Evolutionary conservation across 108 stramenopile species (phyloP).

Genomic region (Craspedostauros australis): DNA sequence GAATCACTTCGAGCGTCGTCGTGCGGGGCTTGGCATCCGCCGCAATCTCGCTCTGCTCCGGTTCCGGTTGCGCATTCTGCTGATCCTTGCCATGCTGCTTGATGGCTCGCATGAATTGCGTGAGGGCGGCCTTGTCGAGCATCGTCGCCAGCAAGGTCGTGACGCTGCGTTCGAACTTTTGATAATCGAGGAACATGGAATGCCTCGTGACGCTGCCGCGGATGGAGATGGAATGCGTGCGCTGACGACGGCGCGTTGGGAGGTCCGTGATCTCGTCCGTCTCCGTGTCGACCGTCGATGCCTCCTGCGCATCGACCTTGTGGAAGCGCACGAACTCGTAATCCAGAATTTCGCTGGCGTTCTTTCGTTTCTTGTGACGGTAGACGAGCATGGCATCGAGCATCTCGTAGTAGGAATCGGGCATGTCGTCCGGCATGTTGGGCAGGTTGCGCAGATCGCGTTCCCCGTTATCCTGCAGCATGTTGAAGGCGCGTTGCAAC

Average conservation of each 20-base stretch:
- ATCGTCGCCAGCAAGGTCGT: constrained; percentile 66
- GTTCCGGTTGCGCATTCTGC: background rate
- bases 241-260: too few species aligned
- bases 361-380: constrained; percentile 48
- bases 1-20: constrained; percentile 25
- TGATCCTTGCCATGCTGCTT: constrained; percentile 10
- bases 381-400: constrained; percentile 53
- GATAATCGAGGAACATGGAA: constrained; percentile 47
- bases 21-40: background rate
- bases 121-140: constrained; percentile 33
- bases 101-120: constrained; percentile 23
- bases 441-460: constrained; percentile 48
- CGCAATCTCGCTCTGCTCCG: background rate
- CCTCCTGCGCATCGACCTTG: constrained; percentile 32
- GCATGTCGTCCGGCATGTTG: constrained; percentile 72
- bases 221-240: constrained; percentile 24
- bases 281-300: too few species aligned
- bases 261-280: too few species aligned
- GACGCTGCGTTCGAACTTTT: constrained; percentile 61
- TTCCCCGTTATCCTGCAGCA: constrained; percentile 35
- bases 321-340: constrained; percentile 76
- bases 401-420: constrained; percentile 65
- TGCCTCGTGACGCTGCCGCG: constrained; percentile 53
- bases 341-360: constrained; percentile 49
- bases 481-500: constrained; percentile 73